Evolutionary conservation across 73 alveolate species (phyloP), one percentile per base, ranked within the genome.

Genomic region (Paramecium pentaurelia): DNA sequence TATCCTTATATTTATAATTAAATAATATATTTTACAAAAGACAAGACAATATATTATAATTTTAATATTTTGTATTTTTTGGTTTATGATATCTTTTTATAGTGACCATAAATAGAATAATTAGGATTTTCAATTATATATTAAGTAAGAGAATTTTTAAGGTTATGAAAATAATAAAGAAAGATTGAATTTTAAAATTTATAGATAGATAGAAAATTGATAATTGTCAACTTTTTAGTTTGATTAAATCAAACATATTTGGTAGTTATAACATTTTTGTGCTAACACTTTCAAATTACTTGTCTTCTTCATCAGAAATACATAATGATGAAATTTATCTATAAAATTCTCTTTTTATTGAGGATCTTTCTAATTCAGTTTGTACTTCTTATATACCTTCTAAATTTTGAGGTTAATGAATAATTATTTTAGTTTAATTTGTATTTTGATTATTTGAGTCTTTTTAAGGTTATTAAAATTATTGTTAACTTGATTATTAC

Each of bases 341-440:
- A 28, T 27, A 80, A 47, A 80, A 49, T n/a, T 75, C 60, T 75
- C 58, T 20, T 25, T 49, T 80, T 20, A 49, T 44, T 14, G 91
- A 80, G 0, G 77, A 34, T 47, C 73, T 80, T 18, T 80, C 91
- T 12, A 14, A 45, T 80, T 80, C 91, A 25, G 91, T 80, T 45
- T 45, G 20, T 22, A 80, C 91, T 80, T 80, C 91, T 45, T 34
- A 34, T 4, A 80, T 80, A 8, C 77, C 91, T 11, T 80, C 91
- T 27, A 45, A 47, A 42, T 80, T 80, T 49, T 80, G 10, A 12
- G 91, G 91, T 45, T 80, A 10, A 80, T 42, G 71, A 25, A 80
- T 44, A 25, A 80, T 8, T 2, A 80, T 80, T 45, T 47, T 80
- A 18, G 91, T 42, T 27, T 80, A 20, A 6, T 77, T 28, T 22